phyloP scores from a whole-genome alignment of 2,329 filamentous ascomycete species.

The Fusarium transvaalense region DNA sequence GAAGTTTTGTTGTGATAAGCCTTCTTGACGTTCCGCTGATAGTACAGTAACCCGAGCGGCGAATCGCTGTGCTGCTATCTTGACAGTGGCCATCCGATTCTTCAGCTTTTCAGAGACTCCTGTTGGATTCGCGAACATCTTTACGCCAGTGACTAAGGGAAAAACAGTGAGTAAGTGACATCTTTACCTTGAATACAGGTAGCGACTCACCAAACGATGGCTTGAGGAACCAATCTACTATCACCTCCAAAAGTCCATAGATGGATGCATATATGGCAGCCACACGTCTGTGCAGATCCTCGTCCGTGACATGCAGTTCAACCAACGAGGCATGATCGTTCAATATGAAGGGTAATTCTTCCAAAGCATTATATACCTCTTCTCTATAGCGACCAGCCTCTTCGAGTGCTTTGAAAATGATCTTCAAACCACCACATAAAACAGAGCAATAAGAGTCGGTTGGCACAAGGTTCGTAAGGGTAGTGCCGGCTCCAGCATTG shows the following conservation, averaged over 20 bases:
- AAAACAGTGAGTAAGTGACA: neutral
- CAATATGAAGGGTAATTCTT: neutral
- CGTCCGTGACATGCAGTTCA: neutral
- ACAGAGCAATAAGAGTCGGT: no score
- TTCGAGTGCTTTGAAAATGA: neutral
- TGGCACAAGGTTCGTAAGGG: no score
- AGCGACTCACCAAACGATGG: neutral
- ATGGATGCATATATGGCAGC: neutral
- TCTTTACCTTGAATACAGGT: no score
- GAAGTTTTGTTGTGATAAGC: neutral
- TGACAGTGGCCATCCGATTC: neutral
- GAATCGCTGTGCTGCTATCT: neutral
- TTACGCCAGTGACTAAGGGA: neutral
- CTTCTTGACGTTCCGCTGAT: neutral
- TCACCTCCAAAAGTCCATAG: neutral
- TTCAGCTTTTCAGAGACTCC: neutral
- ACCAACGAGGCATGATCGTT: neutral
- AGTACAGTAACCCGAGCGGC: neutral
- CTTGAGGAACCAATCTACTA: neutral
- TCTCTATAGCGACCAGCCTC: neutral
- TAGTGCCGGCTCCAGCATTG: no score
- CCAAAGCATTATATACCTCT: neutral
- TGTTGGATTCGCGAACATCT: neutral
- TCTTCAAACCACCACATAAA: neutral
- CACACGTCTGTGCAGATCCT: neutral